Percentiles rank a stretch among this genome's conserved stretches.
These are phyloP conservation scores for Phoenix dactylifera DNA, from an alignment of 176 grass and related monocot genomes.

Conservation along the genomic window DNA sequence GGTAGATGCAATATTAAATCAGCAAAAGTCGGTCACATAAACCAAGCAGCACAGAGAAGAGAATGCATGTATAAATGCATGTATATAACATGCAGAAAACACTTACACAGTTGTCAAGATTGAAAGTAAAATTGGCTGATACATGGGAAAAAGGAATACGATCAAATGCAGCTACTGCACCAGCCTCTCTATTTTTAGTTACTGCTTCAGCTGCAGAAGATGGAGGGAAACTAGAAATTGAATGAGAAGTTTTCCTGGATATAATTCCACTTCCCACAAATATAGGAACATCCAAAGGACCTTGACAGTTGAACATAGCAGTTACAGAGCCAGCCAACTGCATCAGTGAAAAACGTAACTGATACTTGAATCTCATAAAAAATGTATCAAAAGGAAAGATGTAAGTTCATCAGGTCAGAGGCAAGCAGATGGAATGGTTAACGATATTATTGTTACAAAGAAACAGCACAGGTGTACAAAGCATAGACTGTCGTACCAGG, in stretches of 20 bases:
- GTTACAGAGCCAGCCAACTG: slow-evolving; percentile 93
- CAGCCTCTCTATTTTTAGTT: slow-evolving; percentile 88
- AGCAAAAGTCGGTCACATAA: not conserved
- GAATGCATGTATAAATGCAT: not conserved
- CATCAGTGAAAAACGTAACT: slow-evolving; percentile 24
- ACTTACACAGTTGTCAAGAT: slow-evolving; percentile 95
- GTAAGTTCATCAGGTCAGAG: not conserved
- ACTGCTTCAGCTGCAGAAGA: slow-evolving; percentile 93
- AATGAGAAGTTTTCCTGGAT: slow-evolving; percentile 68
- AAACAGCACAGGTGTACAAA: too few relatives aligned
- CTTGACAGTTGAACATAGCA: slow-evolving; percentile 98
- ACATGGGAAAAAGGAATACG: slow-evolving; percentile 87
- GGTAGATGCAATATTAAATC: not conserved
- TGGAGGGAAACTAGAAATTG: slow-evolving; percentile 64
- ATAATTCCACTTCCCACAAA: slow-evolving; percentile 99
- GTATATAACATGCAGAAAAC: not conserved
- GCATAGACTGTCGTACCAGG: too few relatives aligned
- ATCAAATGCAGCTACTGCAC: slow-evolving; percentile 95
- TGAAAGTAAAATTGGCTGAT: slow-evolving; percentile 96
- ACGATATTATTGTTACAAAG: too few relatives aligned
- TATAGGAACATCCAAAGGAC: slow-evolving; percentile 86
- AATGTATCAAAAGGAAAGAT: slow-evolving; percentile 1
- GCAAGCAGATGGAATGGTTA: not conserved
- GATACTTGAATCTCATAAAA: slow-evolving; percentile 19
- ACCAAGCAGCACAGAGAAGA: not conserved